phyloP scores from a whole-genome alignment of 2,329 filamentous ascomycete species.

The Hypoxylon sp. region DNA sequence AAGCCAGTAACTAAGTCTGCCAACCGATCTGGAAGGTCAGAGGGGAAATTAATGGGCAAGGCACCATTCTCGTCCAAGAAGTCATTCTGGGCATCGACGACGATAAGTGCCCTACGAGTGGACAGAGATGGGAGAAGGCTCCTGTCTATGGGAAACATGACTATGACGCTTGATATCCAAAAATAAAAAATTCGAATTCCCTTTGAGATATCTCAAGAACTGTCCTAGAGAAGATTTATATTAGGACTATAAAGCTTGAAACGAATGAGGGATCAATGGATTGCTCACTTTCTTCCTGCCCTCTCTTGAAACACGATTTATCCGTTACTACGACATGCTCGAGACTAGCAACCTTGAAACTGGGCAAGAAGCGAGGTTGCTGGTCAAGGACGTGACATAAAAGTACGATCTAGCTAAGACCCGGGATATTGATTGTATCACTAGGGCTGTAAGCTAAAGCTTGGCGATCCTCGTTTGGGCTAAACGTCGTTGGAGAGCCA shows the following conservation, averaged over 20 bases:
- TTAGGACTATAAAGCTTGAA: conserved; percentile 10
- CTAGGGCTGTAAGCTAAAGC: conserved; percentile 24
- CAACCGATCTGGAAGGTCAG: conserved; percentile 73
- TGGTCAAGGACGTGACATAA: conserved; percentile 25
- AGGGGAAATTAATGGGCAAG: conserved; percentile 69
- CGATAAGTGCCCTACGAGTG: conserved; percentile 75
- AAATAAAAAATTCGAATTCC: too few species aligned
- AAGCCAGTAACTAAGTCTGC: conserved; percentile 75
- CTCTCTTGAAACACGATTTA: conserved; percentile 6
- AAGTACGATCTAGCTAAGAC: conserved; percentile 25
- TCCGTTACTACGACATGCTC: conserved; percentile 30
- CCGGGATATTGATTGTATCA: conserved; percentile 29
- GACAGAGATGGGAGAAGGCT: conserved; percentile 63
- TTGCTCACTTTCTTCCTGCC: conserved; percentile 25
- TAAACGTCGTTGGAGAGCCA: conserved; percentile 25
- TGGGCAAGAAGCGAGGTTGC: conserved; percentile 11
- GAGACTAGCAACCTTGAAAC: conserved; percentile 14
- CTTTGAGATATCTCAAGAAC: conserved; percentile 13
- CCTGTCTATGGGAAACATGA: conserved; percentile 66
- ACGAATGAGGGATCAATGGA: background rate
- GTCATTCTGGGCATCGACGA: conserved; percentile 91
- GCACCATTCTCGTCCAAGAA: conserved; percentile 76
- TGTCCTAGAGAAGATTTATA: conserved; percentile 14
- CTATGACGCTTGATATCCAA: conserved; percentile 28
- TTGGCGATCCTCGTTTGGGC: conserved; percentile 29